A percentile compares a stretch with the other conserved stretches of the same genome.
Evolutionary conservation across 1,139 yeast species (phyloP).

Genomic region (Ogataea hybrid): DNA sequence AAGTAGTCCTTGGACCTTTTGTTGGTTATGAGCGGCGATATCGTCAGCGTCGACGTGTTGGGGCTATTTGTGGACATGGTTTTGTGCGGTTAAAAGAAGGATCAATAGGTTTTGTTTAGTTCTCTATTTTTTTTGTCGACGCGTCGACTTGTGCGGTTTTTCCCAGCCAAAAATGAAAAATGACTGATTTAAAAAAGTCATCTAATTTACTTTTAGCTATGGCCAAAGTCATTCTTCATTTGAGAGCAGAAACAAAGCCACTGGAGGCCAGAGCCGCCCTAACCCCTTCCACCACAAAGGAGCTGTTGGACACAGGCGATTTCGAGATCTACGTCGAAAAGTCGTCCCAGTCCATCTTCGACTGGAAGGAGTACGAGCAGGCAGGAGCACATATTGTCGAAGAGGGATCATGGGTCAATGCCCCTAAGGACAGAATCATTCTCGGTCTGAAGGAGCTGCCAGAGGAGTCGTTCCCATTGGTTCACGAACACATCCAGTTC

Average conservation of each 20-base stretch:
- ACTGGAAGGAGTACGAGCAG: slow-evolving; percentile 66
- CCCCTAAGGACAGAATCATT: slow-evolving; percentile 87
- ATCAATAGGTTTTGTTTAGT: slow-evolving; percentile 4
- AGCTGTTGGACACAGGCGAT: slow-evolving; percentile 75
- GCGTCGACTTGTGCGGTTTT: slow-evolving; percentile 4
- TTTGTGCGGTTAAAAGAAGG: slow-evolving; percentile 5
- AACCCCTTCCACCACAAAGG: slow-evolving; percentile 87
- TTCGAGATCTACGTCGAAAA: slow-evolving; percentile 86
- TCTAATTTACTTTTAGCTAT: slow-evolving; percentile 1
- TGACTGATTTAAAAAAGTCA: slow-evolving; percentile 5
- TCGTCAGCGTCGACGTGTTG: slow-evolving; percentile 58
- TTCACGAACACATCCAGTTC: slow-evolving; percentile 95
- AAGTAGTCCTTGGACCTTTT: slow-evolving; percentile 46
- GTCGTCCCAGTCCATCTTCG: slow-evolving; percentile 78
- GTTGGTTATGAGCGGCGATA: slow-evolving; percentile 55
- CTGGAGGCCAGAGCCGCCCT: slow-evolving; percentile 96
- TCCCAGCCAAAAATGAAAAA: background rate
- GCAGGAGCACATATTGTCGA: slow-evolving; percentile 90
- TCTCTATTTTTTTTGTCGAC: slow-evolving; percentile 2
- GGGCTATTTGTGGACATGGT: slow-evolving; percentile 35
- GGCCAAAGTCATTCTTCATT: slow-evolving; percentile 55
- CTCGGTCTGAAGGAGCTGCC: slow-evolving; percentile 95
- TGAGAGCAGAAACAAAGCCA: slow-evolving; percentile 97
- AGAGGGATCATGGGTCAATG: slow-evolving; percentile 86
- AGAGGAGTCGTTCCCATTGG: slow-evolving; percentile 88